Evolutionary conservation across 306 rosid species (phyloP).

Genomic region (Castanospermum australe): DNA sequence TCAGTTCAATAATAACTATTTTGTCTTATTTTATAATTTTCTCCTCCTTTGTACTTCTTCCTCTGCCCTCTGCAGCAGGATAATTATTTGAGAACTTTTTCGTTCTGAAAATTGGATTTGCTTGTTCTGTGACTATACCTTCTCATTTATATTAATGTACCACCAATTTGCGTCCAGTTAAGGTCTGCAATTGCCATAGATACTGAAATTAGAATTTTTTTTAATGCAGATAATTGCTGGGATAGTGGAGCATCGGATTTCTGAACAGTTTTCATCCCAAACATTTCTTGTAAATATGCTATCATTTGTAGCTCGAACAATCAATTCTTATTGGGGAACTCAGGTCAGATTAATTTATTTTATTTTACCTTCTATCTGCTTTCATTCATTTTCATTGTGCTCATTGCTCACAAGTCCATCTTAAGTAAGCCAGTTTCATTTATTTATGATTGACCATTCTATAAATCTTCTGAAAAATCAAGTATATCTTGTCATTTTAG

Average conservation of each 20-base stretch:
- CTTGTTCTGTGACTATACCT: background rate
- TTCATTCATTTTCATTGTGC: slow-evolving; percentile 18
- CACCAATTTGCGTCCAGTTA: background rate
- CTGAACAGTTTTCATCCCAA: slow-evolving; percentile 74
- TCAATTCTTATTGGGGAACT: slow-evolving; percentile 96
- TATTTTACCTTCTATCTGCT: slow-evolving; percentile 13
- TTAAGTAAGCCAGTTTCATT: background rate
- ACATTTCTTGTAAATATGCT: slow-evolving; percentile 74
- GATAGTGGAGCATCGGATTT: slow-evolving; percentile 81
- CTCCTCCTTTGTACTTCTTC: slow-evolving; percentile 10
- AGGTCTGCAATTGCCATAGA: slow-evolving; percentile 10
- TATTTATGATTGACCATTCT: background rate
- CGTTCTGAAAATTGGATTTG: background rate
- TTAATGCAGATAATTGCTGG: slow-evolving; percentile 88
- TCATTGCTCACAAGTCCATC: slow-evolving; percentile 9
- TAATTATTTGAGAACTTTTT: slow-evolving; percentile 14
- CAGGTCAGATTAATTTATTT: slow-evolving; percentile 56
- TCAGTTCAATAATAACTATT: background rate
- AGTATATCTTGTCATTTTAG: background rate
- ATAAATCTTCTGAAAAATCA: background rate
- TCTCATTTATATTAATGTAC: background rate
- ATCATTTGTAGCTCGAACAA: slow-evolving; percentile 74
- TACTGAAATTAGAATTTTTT: slow-evolving; percentile 26
- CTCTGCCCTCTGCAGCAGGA: slow-evolving; percentile 5
- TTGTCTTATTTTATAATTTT: background rate